Percentiles rank a stretch among this genome's conserved stretches.
phyloP scores from a whole-genome alignment of 495 filamentous ascomycete species.

The Daldinia decipiens region DNA sequence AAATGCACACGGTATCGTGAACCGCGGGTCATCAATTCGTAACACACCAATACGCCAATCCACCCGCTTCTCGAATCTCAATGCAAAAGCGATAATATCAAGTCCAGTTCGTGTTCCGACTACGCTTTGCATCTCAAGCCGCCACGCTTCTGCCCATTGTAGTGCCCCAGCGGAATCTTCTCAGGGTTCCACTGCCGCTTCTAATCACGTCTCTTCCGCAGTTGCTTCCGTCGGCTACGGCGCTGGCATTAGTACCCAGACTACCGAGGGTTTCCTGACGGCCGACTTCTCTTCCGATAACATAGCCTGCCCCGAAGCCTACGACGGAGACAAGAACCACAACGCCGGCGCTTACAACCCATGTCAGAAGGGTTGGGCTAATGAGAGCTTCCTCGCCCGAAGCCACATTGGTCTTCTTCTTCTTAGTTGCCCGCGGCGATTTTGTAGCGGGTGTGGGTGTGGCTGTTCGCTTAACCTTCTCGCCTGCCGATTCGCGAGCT shows the following conservation, averaged over 20 bases:
- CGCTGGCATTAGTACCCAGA: constrained; percentile 54
- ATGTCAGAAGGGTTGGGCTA: constrained; percentile 83
- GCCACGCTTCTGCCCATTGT: constrained; percentile 54
- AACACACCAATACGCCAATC: constrained; percentile 27
- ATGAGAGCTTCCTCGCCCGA: constrained; percentile 54
- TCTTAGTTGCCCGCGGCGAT: constrained; percentile 60
- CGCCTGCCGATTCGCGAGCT: constrained; percentile 47
- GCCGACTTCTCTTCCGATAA: constrained; percentile 84
- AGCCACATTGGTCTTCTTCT: constrained; percentile 57
- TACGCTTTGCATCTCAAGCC: constrained; percentile 44
- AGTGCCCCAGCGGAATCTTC: constrained; percentile 59
- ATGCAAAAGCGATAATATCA: constrained; percentile 26
- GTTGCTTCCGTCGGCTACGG: constrained; percentile 40
- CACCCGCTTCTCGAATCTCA: constrained; percentile 15
- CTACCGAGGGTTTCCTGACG: constrained; percentile 64
- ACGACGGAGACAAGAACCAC: constrained; percentile 91
- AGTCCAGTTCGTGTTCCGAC: not conserved
- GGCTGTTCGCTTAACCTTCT: constrained; percentile 64
- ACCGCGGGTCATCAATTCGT: constrained; percentile 32
- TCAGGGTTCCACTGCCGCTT: constrained; percentile 53
- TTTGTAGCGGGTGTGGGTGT: constrained; percentile 49
- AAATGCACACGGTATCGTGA: constrained; percentile 15
- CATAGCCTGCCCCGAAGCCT: constrained; percentile 93
- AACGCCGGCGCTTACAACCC: constrained; percentile 91
- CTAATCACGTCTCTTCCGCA: constrained; percentile 58